Percentiles rank a stretch among this genome's conserved stretches.
phyloP scores from a whole-genome alignment of 1,284 basidiomycete genomes.

The Ustilago esculenta region DNA sequence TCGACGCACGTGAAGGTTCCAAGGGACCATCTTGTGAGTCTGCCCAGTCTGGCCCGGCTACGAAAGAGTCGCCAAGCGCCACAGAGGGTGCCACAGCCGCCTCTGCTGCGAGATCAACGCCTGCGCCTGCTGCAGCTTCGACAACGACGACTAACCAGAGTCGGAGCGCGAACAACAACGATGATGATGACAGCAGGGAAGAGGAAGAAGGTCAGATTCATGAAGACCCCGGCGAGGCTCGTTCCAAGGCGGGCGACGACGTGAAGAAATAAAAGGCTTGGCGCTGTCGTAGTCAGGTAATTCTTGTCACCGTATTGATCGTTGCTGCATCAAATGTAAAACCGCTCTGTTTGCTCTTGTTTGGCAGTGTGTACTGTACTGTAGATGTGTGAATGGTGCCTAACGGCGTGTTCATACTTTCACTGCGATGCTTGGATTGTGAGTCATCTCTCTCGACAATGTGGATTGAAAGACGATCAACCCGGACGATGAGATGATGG shows the following conservation, averaged over 20 bases:
- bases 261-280: slow-evolving; percentile 3
- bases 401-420: no score
- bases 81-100: slow-evolving; percentile 1
- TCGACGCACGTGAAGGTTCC: slow-evolving; percentile 7
- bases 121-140: slow-evolving; percentile 4
- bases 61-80: slow-evolving; percentile 5
- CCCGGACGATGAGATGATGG: no score
- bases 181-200: slow-evolving; percentile 11
- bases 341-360: no score
- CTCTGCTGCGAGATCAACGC: not conserved
- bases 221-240: slow-evolving; percentile 7
- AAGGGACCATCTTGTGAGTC: not conserved
- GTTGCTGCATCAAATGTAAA: no score
- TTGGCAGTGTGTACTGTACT: no score
- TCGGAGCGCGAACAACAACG: not conserved
- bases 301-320: no score
- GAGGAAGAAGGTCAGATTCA: slow-evolving; percentile 26
- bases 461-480: no score
- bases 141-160: not conserved
- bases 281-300: not conserved
- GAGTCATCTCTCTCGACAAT: no score
- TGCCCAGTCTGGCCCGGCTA: no score
- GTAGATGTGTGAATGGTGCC: no score
- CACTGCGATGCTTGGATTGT: no score
- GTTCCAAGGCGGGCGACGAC: slow-evolving; percentile 5